Base-by-base conservation (phyloP, 352 stramenopile species). In the Albugo candida region DNA sequence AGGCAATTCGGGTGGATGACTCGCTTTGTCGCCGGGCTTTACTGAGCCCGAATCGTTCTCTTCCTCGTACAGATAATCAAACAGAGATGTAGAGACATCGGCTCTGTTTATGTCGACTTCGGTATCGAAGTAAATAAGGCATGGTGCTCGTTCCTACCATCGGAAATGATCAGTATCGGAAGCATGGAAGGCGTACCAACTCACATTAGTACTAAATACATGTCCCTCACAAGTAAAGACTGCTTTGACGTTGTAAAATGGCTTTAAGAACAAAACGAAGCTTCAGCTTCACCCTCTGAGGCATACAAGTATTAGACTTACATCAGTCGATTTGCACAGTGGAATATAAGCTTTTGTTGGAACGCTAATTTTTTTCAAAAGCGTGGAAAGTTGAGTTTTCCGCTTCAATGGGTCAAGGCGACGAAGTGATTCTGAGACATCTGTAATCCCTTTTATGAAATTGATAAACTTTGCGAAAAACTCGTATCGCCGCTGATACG, bases 401-500 rank as follows among this genome's bases (percentile, higher is more conserved):
- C 73, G 68, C 44, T 85, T 80, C 20, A 51, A 0, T 10, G 70
- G 72, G 31, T 88, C 76, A 13, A 81, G 61, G 40, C 67, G 64
- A 13, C 76, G 70, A 14, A 88, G 53, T 36, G 65, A 58, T 52
- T 88, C 76, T 13, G 72, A 83, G 5, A 88, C 58, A 49, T 88
- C 76, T 2, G 76, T 88, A 55, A 86, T 81, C 11, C 65, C 56
- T 55, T 88, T 88, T 35, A 88, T 58, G 52, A 88, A 88, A 44
- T 68, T 60, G 52, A 84, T 81, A 68, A 84, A 82, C 16, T 56
- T 66, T 12, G 65, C 78, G 53, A 88, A 88, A 48, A 84, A 88
- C 56, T 83, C 67, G 53, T 84, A 83, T 14, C 76, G 69, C 12
- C 52, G 47, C 21, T 75, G 61, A 43, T 81, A 62, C 24, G 61